phyloP scores from a whole-genome alignment of 768 basidiomycete species.

The Lactarius pseudohatsudake region DNA sequence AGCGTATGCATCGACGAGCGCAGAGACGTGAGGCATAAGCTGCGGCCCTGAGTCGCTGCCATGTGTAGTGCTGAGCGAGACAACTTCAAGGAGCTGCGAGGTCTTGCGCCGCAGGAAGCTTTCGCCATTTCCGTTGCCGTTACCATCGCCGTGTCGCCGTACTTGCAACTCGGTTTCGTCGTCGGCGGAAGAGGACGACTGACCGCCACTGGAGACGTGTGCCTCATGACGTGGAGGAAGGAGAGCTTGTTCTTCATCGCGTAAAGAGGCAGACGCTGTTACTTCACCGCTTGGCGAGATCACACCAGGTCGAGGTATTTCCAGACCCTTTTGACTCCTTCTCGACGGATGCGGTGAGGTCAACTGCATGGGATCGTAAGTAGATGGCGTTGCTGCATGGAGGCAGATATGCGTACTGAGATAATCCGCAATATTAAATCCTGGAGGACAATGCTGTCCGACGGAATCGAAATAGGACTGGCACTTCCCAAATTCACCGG shows the following conservation, averaged over 20 bases:
- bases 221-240: background rate
- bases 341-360: constrained; percentile 45
- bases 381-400: background rate
- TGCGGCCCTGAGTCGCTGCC: constrained; percentile 35
- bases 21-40: constrained; percentile 59
- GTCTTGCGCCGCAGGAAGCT: constrained; percentile 68
- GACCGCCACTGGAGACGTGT: constrained; percentile 20
- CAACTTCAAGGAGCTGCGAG: constrained; percentile 65
- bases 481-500: constrained; percentile 72
- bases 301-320: constrained; percentile 34
- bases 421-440: constrained; percentile 97
- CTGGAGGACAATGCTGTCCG: constrained; percentile 83
- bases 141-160: constrained; percentile 44
- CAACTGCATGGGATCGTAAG: constrained; percentile 38
- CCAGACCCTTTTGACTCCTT: constrained; percentile 40
- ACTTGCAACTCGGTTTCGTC: constrained; percentile 57
- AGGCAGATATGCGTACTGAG: constrained; percentile 58
- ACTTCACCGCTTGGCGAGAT: constrained; percentile 38
- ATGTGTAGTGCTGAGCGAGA: constrained; percentile 40
- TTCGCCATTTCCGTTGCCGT: constrained; percentile 40
- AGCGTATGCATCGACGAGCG: constrained; percentile 72
- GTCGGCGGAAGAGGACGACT: constrained; percentile 36
- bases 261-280: constrained; percentile 40
- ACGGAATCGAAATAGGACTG: constrained; percentile 79
- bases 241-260: constrained; percentile 72